Base-by-base conservation (phyloP, 306 rosid species). In the Quillaja saponaria region DNA sequence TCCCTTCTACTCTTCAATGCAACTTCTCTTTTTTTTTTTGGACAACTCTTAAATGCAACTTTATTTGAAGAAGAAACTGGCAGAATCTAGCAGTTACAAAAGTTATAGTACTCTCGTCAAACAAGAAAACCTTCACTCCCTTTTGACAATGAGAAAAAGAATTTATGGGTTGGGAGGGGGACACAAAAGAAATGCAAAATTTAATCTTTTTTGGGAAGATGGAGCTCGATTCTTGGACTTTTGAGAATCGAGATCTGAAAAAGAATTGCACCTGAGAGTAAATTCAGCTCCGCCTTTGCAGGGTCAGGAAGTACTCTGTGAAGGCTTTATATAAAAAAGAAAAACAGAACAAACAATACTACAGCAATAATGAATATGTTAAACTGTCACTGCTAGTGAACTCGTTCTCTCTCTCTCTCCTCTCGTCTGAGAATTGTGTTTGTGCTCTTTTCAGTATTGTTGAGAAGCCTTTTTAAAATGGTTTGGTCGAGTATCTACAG, bases 211-310 rank as follows among this genome's bases (percentile, higher is more conserved):
- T 34, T 34, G 42, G 42, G 70, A 37, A 53, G 13, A 55, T 38
- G 33, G 19, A 42, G 60, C 31, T 61, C 58, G 66, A 52, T 58
- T 62, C 67, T 56, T 64, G 72, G 56, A 66, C 14, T 25, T 68
- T 40, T 7, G 78, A 68, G 67, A 65, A 46, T 18, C 53, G 65
- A 74, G 78, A 61, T 85, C 84, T 73, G 81, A 82, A 79, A 80
- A 64, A 80, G n/a, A 55, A 65, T 53, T 52, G 51, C 41, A 64
- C 63, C 67, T 60, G 49, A 38, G 14, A 15, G 61, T 42, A 25
- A 55, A 63, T 31, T 63, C 44, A 34, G 46, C 15, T 2, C 31
- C 4, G 18, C 61, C 18, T 37, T 35, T 37, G 31, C 61, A 55
- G 61, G 13, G 18, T 4, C 61, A 35, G 66, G 14, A 53, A 58